Conservation (phyloP, 805 yeast genomes). For the Wickerhamomyces queroliae region DNA sequence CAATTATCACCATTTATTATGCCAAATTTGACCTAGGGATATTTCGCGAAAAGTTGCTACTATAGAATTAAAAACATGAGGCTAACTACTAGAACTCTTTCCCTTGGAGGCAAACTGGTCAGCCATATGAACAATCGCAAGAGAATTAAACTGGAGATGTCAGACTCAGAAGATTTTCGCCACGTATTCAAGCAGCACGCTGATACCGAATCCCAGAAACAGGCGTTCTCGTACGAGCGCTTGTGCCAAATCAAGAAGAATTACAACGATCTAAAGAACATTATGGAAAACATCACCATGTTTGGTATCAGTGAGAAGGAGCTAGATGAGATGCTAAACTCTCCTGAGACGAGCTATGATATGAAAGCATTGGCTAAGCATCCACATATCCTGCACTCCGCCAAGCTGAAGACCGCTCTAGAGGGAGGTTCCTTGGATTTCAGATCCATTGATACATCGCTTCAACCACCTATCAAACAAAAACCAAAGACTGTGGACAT, state of each 20-base stretch:
- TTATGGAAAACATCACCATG: constrained; percentile 1
- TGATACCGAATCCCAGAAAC: neutral
- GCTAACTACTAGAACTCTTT: too few species aligned
- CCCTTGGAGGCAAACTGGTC: too few species aligned
- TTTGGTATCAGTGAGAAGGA: neutral
- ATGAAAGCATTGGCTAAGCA: neutral
- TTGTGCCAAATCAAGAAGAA: constrained; percentile 3
- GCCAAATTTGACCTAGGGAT: too few species aligned
- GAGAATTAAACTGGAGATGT: neutral
- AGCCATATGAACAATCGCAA: neutral
- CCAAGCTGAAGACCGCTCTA: neutral
- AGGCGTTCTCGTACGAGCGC: neutral
- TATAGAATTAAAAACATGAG: too few species aligned
- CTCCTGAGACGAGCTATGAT: neutral
- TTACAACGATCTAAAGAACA: constrained; percentile 1
- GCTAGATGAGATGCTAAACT: neutral
- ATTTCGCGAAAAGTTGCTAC: too few species aligned
- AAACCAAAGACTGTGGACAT: too few species aligned
- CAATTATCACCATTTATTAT: too few species aligned
- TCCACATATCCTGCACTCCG: neutral
- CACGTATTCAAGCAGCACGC: neutral
- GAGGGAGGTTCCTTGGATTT: neutral
- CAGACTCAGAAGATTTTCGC: neutral
- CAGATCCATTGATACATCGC: neutral
- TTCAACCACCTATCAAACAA: neutral